Evolutionary conservation across 305 asterid genomes (phyloP), one percentile per base, ranked within the genome.

Genomic region (Fraxinus sp.): DNA sequence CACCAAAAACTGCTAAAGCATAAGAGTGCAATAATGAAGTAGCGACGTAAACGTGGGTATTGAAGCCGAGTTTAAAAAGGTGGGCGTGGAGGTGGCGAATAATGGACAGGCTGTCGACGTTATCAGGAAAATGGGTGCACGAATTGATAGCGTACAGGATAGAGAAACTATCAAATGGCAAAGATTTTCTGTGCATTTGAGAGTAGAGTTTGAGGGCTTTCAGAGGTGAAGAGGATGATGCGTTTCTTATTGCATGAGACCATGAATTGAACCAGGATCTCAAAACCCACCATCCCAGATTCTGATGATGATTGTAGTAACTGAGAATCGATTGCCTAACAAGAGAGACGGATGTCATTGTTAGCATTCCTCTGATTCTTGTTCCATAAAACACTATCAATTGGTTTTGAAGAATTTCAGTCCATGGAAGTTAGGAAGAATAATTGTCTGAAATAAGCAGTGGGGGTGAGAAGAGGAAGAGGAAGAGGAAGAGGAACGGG

Each of bases 31-130:
- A 78, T 32, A 93, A 88, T 35, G 89, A 79, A 24, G 95, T 89
- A 71, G 92, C 89, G 26, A 89, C 91, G 72, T 88, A 87, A 24
- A 88, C 83, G 83, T 91, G 87, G 26, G 85, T 11, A 52, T 78
- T 41, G 83, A 89, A 90, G 7, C 93, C 93, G 36, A 87, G 88
- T 81, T 90, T 90, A 85, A 87, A 80, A 18, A 86, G 82, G 85
- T 89, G 93, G 82, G 95, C 88, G 82, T 91, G 93, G 74, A 90
- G 88, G 41, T 90, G 95, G 78, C 89, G 89, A 1, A 85, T n/a
- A 73, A 83, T 33, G 26, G 77, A 62, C 13, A 81, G 43, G 43
- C 76, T 71, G 78, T 43, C 30, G 79, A 87, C 33, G 85, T 18
- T 81, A 73, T 79, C 68, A 62, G 87, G 87, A 41, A 83, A 41